Percentiles rank a stretch among this genome's conserved stretches.
Evolutionary conservation across 2,329 filamentous ascomycete species (phyloP).

Genomic region (Paracorniculantispora psalliotae): DNA sequence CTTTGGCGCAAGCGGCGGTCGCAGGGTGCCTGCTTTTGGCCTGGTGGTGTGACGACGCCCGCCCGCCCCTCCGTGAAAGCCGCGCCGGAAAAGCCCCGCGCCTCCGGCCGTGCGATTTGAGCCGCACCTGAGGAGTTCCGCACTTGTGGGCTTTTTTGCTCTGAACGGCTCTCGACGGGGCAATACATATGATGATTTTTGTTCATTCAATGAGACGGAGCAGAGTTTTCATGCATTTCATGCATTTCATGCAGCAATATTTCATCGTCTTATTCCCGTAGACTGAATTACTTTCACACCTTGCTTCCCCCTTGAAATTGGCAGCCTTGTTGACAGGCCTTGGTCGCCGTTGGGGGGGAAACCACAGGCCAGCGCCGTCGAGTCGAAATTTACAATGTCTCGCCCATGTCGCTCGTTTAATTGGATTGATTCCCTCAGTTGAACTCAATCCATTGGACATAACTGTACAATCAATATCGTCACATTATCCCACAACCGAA

Average conservation of each 20-base stretch:
- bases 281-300: too few relatives aligned
- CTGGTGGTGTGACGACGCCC: not conserved
- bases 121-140: not conserved
- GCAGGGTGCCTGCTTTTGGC: not conserved
- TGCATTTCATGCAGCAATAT: too few relatives aligned
- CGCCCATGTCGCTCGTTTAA: not conserved
- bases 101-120: not conserved
- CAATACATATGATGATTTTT: not conserved
- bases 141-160: constrained; percentile 6
- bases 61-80: not conserved
- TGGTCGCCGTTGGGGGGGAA: constrained; percentile 2
- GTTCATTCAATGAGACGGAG: not conserved
- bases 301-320: too few relatives aligned
- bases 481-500: not conserved
- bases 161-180: constrained; percentile 5
- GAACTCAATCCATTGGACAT: too few relatives aligned
- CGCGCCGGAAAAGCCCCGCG: constrained; percentile 12
- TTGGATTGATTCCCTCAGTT: too few relatives aligned
- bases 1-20: not conserved
- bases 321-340: not conserved
- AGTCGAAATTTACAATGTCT: constrained; percentile 3
- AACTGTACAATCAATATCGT: not conserved
- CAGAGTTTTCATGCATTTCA: too few relatives aligned
- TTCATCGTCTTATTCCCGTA: too few relatives aligned
- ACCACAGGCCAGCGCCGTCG: not conserved